These are phyloP conservation scores for Podospora pseudocomata DNA, from an alignment of 495 filamentous ascomycete genomes.

Conservation along the genomic window DNA sequence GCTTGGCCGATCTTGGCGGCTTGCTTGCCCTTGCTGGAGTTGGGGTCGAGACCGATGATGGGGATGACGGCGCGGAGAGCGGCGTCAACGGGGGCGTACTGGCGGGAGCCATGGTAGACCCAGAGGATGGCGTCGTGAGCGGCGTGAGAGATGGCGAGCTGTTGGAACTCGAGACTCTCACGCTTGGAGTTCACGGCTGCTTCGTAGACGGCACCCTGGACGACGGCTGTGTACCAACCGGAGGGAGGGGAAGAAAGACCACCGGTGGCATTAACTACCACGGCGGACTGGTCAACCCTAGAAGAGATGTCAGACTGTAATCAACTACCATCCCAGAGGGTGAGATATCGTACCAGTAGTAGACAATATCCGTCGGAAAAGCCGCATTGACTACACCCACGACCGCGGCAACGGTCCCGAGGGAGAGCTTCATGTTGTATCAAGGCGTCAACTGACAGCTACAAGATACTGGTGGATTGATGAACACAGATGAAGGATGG, in stretches of 20 bases:
- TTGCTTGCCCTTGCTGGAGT: constrained; percentile 21
- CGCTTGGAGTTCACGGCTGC: constrained; percentile 29
- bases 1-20: constrained; percentile 28
- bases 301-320: background rate
- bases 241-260: constrained; percentile 36
- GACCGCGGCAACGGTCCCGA: constrained; percentile 14
- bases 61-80: constrained; percentile 28
- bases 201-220: constrained; percentile 34
- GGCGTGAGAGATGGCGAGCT: constrained; percentile 40
- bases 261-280: constrained; percentile 34
- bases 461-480: background rate
- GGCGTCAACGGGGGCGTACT: constrained; percentile 28
- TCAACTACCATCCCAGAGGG: background rate
- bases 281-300: constrained; percentile 31
- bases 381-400: constrained; percentile 24
- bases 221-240: constrained; percentile 30
- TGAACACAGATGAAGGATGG: background rate
- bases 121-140: constrained; percentile 36
- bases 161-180: constrained; percentile 31
- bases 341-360: constrained; percentile 29
- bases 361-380: constrained; percentile 37
- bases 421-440: constrained; percentile 18
- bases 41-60: constrained; percentile 29
- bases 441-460: background rate
- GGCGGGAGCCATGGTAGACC: constrained; percentile 37